Evolutionary conservation across 192 early-diverging fungal species (phyloP), one percentile per base, ranked within the genome.

Genomic region (Rhizophlyctis rosea): DNA sequence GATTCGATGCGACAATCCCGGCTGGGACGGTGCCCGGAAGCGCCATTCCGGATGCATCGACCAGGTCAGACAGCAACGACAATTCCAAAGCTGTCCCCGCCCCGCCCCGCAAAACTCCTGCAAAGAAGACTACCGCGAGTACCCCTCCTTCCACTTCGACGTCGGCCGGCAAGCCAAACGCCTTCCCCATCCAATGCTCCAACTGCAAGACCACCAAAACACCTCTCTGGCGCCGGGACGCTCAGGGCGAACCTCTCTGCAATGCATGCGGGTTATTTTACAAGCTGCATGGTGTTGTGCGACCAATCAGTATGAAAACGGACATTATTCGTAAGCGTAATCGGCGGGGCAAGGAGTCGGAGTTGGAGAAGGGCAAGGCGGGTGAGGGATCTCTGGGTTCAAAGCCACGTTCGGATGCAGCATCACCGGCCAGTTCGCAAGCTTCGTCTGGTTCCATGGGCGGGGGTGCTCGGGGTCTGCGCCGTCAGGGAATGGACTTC

Each of bases 251-350:
- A 30, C 85, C 92, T 1, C 85, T 99, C 14, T 99, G 97, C 70
- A 99, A 99, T 57, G 95, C 95, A 0, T 99, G 97, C 67, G 97
- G 97, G 0, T 73, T 99, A 57, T 99, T 79, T 70, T 87, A 86
- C 70, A 99, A 98, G 79, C 77, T 99, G 23, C 97, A 99, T 68
- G 90, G 89, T 33, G 87, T 89, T 39, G 80, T 86, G 1, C 76
- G 97, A 50, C 97, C 97, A 0, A 81, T 93, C 18, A 84, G 84
- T 53, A 82, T 99, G 73, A 93, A 92, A 74, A 91, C 87, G 1
- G 88, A 92, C 61, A 87, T 92, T 7, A 93, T 99, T 62, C 83
- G 91, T 67, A 93, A 93, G 48, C 87, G 96, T 34, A 94, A 95
- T 68, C 88, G 96, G 28, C 53, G 65, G 68, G 47, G 76, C 65